Conservation (phyloP, 208 protist genomes). For the Angomonas deanei region DNA sequence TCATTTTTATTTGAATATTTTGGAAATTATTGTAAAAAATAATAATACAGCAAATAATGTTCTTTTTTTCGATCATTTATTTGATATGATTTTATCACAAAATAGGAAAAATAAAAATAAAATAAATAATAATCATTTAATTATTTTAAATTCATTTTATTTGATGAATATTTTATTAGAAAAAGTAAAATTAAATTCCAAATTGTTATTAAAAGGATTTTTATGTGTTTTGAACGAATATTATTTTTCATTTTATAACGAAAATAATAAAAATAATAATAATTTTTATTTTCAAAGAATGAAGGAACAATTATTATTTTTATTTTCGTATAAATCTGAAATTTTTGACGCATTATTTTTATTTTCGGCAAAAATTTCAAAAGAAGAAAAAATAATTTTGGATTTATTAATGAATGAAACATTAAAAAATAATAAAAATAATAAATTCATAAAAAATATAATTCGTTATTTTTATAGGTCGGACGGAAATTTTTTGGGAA, state of each 20-base stretch:
- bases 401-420: background rate
- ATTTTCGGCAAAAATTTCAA: background rate
- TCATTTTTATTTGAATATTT: too few species aligned
- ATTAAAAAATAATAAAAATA: constrained; percentile 1
- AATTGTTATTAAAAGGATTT: background rate
- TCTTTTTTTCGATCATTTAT: background rate
- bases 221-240: background rate
- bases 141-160: background rate
- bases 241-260: background rate
- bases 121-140: too few species aligned
- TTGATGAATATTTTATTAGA: background rate
- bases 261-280: constrained; percentile 4
- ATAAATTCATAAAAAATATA: background rate
- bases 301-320: background rate
- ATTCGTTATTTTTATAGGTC: background rate
- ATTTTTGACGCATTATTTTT: background rate
- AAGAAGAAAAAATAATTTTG: background rate
- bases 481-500: background rate
- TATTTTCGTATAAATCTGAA: background rate
- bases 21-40: too few species aligned
- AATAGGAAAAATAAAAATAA: background rate
- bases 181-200: background rate
- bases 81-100: background rate
- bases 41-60: too few species aligned
- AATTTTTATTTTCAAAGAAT: constrained; percentile 4